A percentile compares a stretch with the other conserved stretches of the same genome.
Conservation (phyloP, 345 rosid species). For the Bretschneidera sinensis region DNA sequence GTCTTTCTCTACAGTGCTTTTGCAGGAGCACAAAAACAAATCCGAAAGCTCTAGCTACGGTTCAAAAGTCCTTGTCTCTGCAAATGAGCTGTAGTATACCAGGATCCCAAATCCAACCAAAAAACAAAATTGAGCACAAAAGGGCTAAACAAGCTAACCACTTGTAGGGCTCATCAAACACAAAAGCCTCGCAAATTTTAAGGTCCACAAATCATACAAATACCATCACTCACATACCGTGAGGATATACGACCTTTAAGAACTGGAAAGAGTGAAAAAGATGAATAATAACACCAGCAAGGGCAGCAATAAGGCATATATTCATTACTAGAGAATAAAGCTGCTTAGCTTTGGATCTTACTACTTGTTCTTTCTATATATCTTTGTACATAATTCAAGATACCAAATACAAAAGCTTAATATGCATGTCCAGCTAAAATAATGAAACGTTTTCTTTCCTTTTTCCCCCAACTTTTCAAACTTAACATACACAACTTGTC, state of each 20-base stretch:
- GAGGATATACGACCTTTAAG: slow-evolving; percentile 12
- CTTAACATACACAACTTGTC: background rate
- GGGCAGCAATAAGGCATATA: slow-evolving; percentile 5
- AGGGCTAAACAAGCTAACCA: background rate
- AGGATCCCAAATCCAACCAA: background rate
- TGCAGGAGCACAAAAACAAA: slow-evolving; percentile 4
- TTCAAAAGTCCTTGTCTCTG: slow-evolving; percentile 14
- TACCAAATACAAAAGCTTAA: slow-evolving; percentile 15
- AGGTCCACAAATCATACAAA: slow-evolving; percentile 3
- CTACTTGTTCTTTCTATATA: slow-evolving; percentile 16
- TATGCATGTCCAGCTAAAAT: background rate
- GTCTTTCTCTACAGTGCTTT: background rate
- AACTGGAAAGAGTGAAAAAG: slow-evolving; percentile 7
- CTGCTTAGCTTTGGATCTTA: slow-evolving; percentile 21
- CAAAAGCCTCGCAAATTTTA: slow-evolving; percentile 3
- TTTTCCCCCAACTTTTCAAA: background rate
- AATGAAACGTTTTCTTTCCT: background rate
- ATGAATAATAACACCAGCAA: background rate
- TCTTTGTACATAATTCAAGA: slow-evolving; percentile 21
- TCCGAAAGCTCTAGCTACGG: slow-evolving; percentile 12
- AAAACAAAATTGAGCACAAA: background rate
- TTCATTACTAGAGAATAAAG: slow-evolving; percentile 27
- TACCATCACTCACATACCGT: slow-evolving; percentile 10
- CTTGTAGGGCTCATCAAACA: background rate
- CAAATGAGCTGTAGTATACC: slow-evolving; percentile 12